Evolutionary conservation across 2,329 filamentous ascomycete species (phyloP).

Genomic region (Hypoxylon sp.): DNA sequence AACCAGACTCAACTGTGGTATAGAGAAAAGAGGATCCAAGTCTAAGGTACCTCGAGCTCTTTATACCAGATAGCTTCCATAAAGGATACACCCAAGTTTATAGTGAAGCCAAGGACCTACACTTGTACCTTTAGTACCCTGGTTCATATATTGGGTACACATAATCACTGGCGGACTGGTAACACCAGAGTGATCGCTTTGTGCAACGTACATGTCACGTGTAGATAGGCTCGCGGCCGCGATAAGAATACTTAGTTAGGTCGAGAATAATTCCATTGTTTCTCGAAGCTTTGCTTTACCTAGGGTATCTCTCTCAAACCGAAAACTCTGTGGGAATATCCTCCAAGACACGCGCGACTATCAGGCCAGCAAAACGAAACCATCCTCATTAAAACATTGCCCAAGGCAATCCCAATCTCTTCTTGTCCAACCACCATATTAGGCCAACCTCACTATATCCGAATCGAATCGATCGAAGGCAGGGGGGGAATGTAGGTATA

Average conservation of each 20-base stretch:
- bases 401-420: slow-evolving; percentile 24
- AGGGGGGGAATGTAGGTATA: slow-evolving; percentile 33
- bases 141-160: not conserved
- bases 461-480: slow-evolving; percentile 28
- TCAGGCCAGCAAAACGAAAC: slow-evolving; percentile 25
- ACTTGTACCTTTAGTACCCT: too few species aligned
- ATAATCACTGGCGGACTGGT: not conserved
- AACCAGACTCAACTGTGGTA: not conserved
- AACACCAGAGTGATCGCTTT: not conserved
- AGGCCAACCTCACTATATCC: slow-evolving; percentile 30
- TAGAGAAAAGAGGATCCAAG: not conserved
- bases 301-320: slow-evolving; percentile 51
- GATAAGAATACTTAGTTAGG: slow-evolving; percentile 27
- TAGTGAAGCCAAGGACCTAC: too few species aligned
- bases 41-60: not conserved
- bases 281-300: slow-evolving; percentile 38
- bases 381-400: slow-evolving; percentile 24
- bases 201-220: slow-evolving; percentile 19
- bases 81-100: too few species aligned
- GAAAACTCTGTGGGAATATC: slow-evolving; percentile 48
- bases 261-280: slow-evolving; percentile 44
- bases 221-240: slow-evolving; percentile 18
- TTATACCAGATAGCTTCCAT: not conserved
- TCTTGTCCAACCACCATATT: slow-evolving; percentile 39
- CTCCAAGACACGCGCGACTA: slow-evolving; percentile 27